phyloP scores from a whole-genome alignment of 768 basidiomycete genomes.

The Boletus vermiculosoides region DNA sequence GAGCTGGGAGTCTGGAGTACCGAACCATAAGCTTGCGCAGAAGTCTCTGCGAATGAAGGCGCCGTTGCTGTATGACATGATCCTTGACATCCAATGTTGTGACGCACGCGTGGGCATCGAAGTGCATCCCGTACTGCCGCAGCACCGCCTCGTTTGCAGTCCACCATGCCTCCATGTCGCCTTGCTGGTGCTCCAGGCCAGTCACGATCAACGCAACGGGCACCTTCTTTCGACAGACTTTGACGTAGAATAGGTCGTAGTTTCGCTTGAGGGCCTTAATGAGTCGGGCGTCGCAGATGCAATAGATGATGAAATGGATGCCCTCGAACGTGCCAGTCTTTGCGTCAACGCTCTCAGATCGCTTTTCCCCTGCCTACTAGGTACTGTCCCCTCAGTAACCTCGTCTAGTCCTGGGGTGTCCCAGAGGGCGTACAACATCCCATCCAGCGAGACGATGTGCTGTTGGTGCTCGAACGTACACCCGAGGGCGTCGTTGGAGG shows the following conservation, averaged over 20 bases:
- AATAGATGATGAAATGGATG: neutral
- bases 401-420: constrained; percentile 5
- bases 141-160: constrained; percentile 27
- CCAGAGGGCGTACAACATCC: neutral
- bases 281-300: neutral
- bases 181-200: constrained; percentile 30
- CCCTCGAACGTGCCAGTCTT: neutral
- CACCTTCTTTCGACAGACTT: constrained; percentile 35
- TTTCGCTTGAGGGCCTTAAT: constrained; percentile 21
- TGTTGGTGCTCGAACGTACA: too few relatives aligned
- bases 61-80: neutral
- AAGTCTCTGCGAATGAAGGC: neutral
- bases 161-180: constrained; percentile 29
- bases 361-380: neutral
- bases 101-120: constrained; percentile 12
- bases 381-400: neutral
- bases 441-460: too few relatives aligned
- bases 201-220: constrained; percentile 36
- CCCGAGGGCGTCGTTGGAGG: too few relatives aligned
- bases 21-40: neutral
- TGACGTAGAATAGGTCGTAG: constrained; percentile 33
- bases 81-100: neutral
- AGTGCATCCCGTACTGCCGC: constrained; percentile 25
- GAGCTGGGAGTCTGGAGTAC: neutral
- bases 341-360: neutral